Evolutionary conservation across 2,329 filamentous ascomycete species (phyloP).

Genomic region (Paradendryphiella salina): DNA sequence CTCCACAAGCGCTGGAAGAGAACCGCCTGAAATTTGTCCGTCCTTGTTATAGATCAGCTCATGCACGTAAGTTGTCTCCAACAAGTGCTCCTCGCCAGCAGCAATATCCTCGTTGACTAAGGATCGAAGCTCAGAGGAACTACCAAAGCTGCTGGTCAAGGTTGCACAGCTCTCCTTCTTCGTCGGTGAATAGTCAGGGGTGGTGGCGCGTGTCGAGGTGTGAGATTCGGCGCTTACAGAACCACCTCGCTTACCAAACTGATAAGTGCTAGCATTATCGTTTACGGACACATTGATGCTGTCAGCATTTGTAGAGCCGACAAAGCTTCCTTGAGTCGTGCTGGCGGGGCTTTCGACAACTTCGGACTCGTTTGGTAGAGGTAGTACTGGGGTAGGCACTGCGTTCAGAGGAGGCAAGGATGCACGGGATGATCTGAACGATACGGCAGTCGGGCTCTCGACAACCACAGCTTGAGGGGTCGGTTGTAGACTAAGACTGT

Average conservation of each 20-base stretch:
- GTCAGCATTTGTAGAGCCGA: conserved; percentile 50
- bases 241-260: conserved; percentile 73
- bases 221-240: conserved; percentile 79
- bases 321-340: conserved; percentile 34
- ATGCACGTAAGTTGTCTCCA: conserved; percentile 90
- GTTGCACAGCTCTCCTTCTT: conserved; percentile 63
- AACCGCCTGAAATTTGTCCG: conserved; percentile 90
- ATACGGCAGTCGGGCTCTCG: conserved; percentile 41
- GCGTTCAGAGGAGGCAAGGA: conserved; percentile 47
- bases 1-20: conserved; percentile 88
- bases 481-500: conserved; percentile 31
- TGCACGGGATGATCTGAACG: conserved; percentile 55
- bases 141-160: conserved; percentile 63
- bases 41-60: conserved; percentile 94
- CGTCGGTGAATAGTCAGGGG: conserved; percentile 67
- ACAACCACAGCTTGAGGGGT: conserved; percentile 27
- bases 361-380: conserved; percentile 33
- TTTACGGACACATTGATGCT: conserved; percentile 75
- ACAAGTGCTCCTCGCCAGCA: conserved; percentile 78
- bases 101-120: conserved; percentile 73
- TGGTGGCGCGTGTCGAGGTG: conserved; percentile 84
- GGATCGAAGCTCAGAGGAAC: conserved; percentile 64
- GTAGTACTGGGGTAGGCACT: conserved; percentile 33
- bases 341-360: conserved; percentile 45
- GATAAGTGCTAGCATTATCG: conserved; percentile 76